Evolutionary conservation across 805 yeast species (phyloP).

Genomic region (Ogataea saltuana): DNA sequence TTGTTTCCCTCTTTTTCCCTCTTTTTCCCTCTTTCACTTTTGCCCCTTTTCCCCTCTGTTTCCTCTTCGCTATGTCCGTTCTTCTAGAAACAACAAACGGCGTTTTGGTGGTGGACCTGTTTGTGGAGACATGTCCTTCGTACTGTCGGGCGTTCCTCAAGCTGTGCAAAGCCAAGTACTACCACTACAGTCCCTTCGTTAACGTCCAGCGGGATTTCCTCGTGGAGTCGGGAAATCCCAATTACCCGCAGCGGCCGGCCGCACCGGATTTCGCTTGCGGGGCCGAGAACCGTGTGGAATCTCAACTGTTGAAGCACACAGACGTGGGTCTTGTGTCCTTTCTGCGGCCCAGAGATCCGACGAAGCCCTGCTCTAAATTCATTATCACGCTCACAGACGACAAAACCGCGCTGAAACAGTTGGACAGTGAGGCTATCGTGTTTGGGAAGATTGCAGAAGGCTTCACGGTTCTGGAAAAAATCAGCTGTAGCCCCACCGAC

Average conservation of each 20-base stretch:
- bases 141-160: slow-evolving; percentile 51
- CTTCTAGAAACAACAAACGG: slow-evolving; percentile 43
- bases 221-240: slow-evolving; percentile 51
- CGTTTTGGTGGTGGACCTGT: slow-evolving; percentile 52
- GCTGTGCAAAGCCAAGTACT: slow-evolving; percentile 53
- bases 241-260: slow-evolving; percentile 37
- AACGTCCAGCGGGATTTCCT: slow-evolving; percentile 41
- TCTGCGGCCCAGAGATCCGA: slow-evolving; percentile 4
- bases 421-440: slow-evolving; percentile 28
- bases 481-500: slow-evolving; percentile 44
- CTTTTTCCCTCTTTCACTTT: not conserved
- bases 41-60: no score
- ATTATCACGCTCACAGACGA: slow-evolving; percentile 39
- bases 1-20: not conserved
- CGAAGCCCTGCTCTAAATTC: slow-evolving; percentile 38
- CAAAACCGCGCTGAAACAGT: slow-evolving; percentile 25
- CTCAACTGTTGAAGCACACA: no score
- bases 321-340: slow-evolving; percentile 39
- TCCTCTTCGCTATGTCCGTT: slow-evolving; percentile 46
- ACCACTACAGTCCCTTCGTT: slow-evolving; percentile 51
- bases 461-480: slow-evolving; percentile 43
- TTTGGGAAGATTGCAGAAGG: slow-evolving; percentile 60
- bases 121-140: slow-evolving; percentile 36
- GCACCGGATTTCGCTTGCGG: slow-evolving; percentile 1
- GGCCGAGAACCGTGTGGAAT: no score